phyloP scores from a whole-genome alignment of 2,329 filamentous ascomycete genomes.

The Tothia fuscella region DNA sequence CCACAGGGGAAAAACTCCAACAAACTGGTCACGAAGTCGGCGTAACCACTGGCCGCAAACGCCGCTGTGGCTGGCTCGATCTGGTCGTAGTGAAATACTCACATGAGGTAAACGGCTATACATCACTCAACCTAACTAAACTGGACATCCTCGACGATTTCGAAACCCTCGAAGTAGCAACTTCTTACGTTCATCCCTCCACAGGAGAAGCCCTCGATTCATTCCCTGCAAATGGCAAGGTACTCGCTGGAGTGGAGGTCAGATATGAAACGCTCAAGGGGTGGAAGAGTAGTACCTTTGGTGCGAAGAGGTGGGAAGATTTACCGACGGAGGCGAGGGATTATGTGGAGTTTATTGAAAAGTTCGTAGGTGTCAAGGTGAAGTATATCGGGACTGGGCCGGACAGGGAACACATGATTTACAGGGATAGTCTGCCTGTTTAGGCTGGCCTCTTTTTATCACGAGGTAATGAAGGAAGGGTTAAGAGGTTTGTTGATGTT shows the following conservation, averaged over 20 bases:
- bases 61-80: conserved; percentile 54
- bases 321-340: conserved; percentile 52
- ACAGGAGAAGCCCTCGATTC: conserved; percentile 44
- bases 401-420: conserved; percentile 51
- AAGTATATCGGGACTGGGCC: conserved; percentile 58
- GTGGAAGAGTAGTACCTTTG: conserved; percentile 55
- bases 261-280: conserved; percentile 57
- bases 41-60: conserved; percentile 45
- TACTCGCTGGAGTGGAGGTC: conserved; percentile 48
- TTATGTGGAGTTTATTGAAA: conserved; percentile 57
- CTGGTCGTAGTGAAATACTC: conserved; percentile 55
- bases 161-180: conserved; percentile 59
- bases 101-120: conserved; percentile 52
- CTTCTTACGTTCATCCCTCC: conserved; percentile 55
- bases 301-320: conserved; percentile 47
- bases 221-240: conserved; percentile 52
- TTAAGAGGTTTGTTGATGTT: neutral
- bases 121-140: conserved; percentile 47
- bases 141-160: conserved; percentile 65
- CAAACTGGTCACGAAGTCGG: conserved; percentile 44
- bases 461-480: no score
- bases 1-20: conserved; percentile 45
- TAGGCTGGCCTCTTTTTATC: neutral
- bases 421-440: conserved; percentile 1
- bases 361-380: conserved; percentile 50